Percentiles rank a stretch among this genome's conserved stretches.
These are phyloP conservation scores for Tanozyma kutaoensis DNA, from an alignment of 805 yeast species.

Conservation along the genomic window DNA sequence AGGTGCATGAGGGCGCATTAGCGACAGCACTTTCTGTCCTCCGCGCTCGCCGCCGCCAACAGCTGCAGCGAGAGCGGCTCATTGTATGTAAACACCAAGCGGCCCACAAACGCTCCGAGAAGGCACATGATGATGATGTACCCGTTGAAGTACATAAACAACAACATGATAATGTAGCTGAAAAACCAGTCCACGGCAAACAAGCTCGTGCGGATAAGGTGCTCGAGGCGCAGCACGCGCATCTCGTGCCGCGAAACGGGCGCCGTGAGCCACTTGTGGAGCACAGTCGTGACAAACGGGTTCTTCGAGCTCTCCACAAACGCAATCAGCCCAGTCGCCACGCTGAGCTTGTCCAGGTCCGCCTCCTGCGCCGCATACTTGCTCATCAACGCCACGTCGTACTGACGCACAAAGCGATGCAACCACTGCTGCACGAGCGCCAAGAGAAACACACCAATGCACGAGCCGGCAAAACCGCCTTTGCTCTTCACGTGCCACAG, in stretches of 20 bases:
- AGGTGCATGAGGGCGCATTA: too few species aligned
- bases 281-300: slow-evolving; percentile 1
- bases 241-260: slow-evolving; percentile 8
- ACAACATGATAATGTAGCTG: slow-evolving; percentile 53
- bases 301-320: background rate
- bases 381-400: slow-evolving; percentile 25
- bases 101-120: slow-evolving; percentile 48
- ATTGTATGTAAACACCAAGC: slow-evolving; percentile 33
- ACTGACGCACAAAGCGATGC: slow-evolving; percentile 41
- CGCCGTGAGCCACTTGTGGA: slow-evolving; percentile 19
- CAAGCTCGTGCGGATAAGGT: slow-evolving; percentile 32
- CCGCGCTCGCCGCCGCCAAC: slow-evolving; percentile 4
- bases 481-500: slow-evolving; percentile 49
- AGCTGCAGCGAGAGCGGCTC: slow-evolving; percentile 21
- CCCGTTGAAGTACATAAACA: slow-evolving; percentile 68
- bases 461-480: slow-evolving; percentile 62
- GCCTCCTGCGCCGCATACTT: slow-evolving; percentile 5
- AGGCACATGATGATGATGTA: slow-evolving; percentile 51
- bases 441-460: slow-evolving; percentile 53
- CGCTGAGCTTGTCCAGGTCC: slow-evolving; percentile 1
- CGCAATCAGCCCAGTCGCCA: background rate
- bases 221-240: slow-evolving; percentile 35
- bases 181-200: slow-evolving; percentile 52
- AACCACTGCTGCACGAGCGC: slow-evolving; percentile 46
- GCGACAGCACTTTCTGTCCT: slow-evolving; percentile 13